Percentiles rank a stretch among this genome's conserved stretches.
phyloP scores from a whole-genome alignment of 805 yeast species.

The Candida pseudoglaebosa region DNA sequence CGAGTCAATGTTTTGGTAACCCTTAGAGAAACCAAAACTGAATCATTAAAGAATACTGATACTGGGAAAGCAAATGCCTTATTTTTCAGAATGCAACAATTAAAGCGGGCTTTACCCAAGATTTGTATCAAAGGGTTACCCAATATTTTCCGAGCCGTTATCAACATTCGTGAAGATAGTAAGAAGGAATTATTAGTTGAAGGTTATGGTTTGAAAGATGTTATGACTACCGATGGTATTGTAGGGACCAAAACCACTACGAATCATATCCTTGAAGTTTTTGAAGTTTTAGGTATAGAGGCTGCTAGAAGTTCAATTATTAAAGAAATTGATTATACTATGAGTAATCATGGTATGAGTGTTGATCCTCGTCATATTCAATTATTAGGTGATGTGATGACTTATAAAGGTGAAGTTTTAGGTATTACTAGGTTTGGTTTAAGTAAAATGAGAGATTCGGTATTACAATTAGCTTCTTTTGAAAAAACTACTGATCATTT shows the following conservation, averaged over 20 bases:
- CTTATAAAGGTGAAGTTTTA: slow-evolving; percentile 95
- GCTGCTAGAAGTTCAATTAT: slow-evolving; percentile 95
- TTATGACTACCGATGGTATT: slow-evolving; percentile 97
- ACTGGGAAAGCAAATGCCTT: slow-evolving; percentile 44
- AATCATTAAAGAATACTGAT: slow-evolving; percentile 31
- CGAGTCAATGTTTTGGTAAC: slow-evolving; percentile 63
- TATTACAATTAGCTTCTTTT: slow-evolving; percentile 91
- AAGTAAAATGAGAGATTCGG: slow-evolving; percentile 98
- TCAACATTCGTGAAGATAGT: slow-evolving; percentile 82
- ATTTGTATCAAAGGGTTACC: slow-evolving; percentile 92
- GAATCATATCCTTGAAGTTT: slow-evolving; percentile 88
- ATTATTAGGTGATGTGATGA: slow-evolving; percentile 96
- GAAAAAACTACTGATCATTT: slow-evolving; percentile 98
- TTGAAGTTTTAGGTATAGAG: slow-evolving; percentile 89
- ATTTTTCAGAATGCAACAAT: slow-evolving; percentile 84
- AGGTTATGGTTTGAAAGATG: slow-evolving; percentile 95
- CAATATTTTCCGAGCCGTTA: slow-evolving; percentile 92
- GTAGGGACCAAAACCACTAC: slow-evolving; percentile 83
- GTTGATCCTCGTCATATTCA: slow-evolving; percentile 99
- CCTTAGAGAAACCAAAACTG: slow-evolving; percentile 32
- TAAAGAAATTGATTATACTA: slow-evolving; percentile 92
- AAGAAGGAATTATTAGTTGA: slow-evolving; percentile 91
- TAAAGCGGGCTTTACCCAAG: slow-evolving; percentile 79
- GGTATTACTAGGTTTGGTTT: slow-evolving; percentile 98
- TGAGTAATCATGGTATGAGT: slow-evolving; percentile 99